These are phyloP conservation scores for Pseudogymnoascus sp. DNA, from an alignment of 2,329 filamentous ascomycete genomes.

Conservation along the genomic window DNA sequence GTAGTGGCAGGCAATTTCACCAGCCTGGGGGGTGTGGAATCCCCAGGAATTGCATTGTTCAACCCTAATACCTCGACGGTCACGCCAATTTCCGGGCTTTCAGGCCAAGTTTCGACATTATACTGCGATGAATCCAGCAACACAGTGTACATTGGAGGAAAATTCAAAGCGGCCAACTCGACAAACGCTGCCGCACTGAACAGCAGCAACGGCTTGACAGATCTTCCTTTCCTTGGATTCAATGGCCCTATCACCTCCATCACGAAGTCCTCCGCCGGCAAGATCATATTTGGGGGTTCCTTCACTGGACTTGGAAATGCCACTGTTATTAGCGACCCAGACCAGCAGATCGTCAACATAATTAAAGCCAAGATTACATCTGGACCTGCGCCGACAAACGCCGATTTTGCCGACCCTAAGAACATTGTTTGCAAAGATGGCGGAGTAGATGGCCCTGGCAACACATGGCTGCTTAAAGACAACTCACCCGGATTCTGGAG, in stretches of 20 bases:
- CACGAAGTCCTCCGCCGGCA: conserved; percentile 65
- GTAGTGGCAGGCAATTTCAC: conserved; percentile 95
- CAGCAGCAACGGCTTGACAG: conserved; percentile 58
- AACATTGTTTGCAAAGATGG: conserved; percentile 75
- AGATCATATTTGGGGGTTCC: conserved; percentile 83
- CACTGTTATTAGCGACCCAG: conserved; percentile 54
- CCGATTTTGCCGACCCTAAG: conserved; percentile 63
- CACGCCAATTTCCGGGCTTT: conserved; percentile 68
- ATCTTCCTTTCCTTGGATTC: conserved; percentile 85
- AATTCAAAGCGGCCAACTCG: conserved; percentile 70
- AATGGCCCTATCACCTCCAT: conserved; percentile 89
- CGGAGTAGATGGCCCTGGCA: conserved; percentile 58
- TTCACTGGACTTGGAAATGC: conserved; percentile 85
- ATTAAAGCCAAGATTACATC: conserved; percentile 65
- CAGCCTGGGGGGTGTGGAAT: conserved; percentile 66
- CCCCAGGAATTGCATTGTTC: conserved; percentile 72
- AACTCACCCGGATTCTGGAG: conserved; percentile 71
- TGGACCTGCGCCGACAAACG: conserved; percentile 49
- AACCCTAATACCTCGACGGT: conserved; percentile 63
- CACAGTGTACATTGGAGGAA: conserved; percentile 85
- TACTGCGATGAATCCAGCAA: conserved; percentile 69
- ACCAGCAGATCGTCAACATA: conserved; percentile 77
- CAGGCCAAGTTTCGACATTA: conserved; percentile 72
- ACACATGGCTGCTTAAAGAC: conserved; percentile 75
- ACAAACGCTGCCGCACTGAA: conserved; percentile 85